Evolutionary conservation across 805 yeast species (phyloP).

Genomic region (Metschnikowia picachoensis): DNA sequence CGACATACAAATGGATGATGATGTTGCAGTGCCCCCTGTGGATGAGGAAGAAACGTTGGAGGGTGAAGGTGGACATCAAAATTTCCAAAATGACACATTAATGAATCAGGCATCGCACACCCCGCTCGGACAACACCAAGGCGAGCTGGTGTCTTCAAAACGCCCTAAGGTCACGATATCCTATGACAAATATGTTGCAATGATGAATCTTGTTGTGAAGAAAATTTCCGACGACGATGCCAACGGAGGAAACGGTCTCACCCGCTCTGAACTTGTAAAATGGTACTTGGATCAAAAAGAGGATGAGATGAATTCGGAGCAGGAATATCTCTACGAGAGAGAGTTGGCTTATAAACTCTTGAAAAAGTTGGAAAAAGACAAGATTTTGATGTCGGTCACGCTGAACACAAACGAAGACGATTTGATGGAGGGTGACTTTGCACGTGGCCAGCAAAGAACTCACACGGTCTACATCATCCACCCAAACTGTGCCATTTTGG

Average conservation of each 20-base stretch:
- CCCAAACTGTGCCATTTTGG: conserved; percentile 81
- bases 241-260: conserved; percentile 54
- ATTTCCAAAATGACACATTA: not conserved
- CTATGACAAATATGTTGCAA: conserved; percentile 80
- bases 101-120: not conserved
- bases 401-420: conserved; percentile 31
- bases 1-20: conserved; percentile 84
- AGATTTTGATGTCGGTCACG: conserved; percentile 62
- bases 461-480: conserved; percentile 47
- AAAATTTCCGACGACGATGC: conserved; percentile 51
- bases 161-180: conserved; percentile 48
- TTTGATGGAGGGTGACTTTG: conserved; percentile 13
- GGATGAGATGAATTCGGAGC: conserved; percentile 63
- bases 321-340: conserved; percentile 66
- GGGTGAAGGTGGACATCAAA: conserved; percentile 12
- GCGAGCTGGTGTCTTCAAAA: conserved; percentile 4
- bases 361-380: conserved; percentile 77
- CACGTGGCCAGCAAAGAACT: conserved; percentile 6
- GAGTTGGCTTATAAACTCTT: conserved; percentile 74
- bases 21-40: conserved; percentile 29
- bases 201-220: conserved; percentile 76
- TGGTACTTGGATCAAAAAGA: conserved; percentile 79
- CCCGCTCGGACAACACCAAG: not conserved
- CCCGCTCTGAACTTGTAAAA: conserved; percentile 65
- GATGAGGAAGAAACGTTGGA: conserved; percentile 17